Base-by-base conservation (phyloP, 257 asterid genomes). In the Capsicum rhomboideum region DNA sequence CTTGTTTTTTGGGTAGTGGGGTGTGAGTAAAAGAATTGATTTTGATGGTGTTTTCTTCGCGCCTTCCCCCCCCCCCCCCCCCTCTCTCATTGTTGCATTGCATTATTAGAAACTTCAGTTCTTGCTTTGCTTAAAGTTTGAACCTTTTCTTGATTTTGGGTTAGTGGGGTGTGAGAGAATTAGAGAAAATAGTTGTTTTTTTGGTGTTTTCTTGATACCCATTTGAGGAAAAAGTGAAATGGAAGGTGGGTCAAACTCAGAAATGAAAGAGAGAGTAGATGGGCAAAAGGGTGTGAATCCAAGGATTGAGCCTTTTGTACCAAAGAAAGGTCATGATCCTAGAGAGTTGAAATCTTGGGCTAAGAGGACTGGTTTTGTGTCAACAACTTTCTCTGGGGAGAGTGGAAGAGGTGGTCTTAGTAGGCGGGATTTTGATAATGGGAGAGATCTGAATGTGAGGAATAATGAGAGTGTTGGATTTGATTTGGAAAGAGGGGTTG, bases 281-380 rank as follows among this genome's bases (percentile, higher is more conserved):
- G 85, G 88, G 82, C 90, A 79, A 84, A 93, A 85, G 87, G 93
- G 92, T 85, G 88, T 80, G 83, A 89, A 89, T 20, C 85, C 75
- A 54, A 94, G 89, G 37, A 79, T 96, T 83, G 97, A 93, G 80
- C 98, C 98, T 55, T 96, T 96, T 91, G 94, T 90, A 10, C 95
- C 98, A 5, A 85, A 85, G 50, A 83, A 79, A 87, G 97, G 93
- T 29, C 85, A 93, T 86, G 97, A 95, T 85, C 99, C 98, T 21
- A 92, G 87, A 80, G 99, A 95, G 86, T 87, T 97, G 89, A 91
- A 93, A 91, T 95, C 99, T 86, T 97, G 99, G 99, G 99, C 99
- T 85, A 97, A 95, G 87, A 92, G 90, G 80, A 95, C 99, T 21
- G 98, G 99, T 63, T 97, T 97, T 86, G 97, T 95, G 71, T 94